Base-by-base conservation (phyloP, 2,329 filamentous ascomycete species). In the Colletotrichum eleusines region DNA sequence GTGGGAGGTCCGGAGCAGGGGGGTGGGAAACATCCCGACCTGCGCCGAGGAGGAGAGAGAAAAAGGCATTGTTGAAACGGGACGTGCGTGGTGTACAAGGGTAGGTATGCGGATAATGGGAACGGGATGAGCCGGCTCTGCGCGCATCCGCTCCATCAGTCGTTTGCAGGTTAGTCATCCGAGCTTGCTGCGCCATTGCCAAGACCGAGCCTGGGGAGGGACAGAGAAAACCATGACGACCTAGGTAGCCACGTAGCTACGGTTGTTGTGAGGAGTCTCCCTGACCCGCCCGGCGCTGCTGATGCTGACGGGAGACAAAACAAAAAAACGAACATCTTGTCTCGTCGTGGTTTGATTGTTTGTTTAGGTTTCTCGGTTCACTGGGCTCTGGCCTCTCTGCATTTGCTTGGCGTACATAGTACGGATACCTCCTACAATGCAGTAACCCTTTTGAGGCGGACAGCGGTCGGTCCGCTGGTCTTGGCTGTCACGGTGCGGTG, bases 131-230 rank as follows among this genome's bases (percentile, higher is more conserved):
- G 33, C 26, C 12, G 44, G 23, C 26, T 9, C 26, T 35, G 23
- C 18, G 28, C 42, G 28, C 16, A n/a, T 26, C 8, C 20, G 40
- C 28, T 7, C 20, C 31, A 40, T 33, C 38, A 23, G 6, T 3
- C 20, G 7, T 23, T 40, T 16, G 42, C 38, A 50, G 23, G n/a
- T 38, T 6, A 40, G 44, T 50, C 59, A 61, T 40, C 33, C 1
- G 44, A 18, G 18, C 38, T n/a, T 51, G 59, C 59, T 61, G 59
- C 42, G 51, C 65, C 69, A 59, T 51, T 18, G 54, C 66, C 60
- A 70, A 72, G 67, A 55, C 38, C 2, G 23, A 42, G 6, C 18
- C 44, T 38, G 46, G 23, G 18, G 40, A 42, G 38, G 28, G 26
- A n/a, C 12, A 50, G 23, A 53, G 40, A 40, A 14, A 44, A 44